These are phyloP conservation scores for Alternaria alternata DNA, from an alignment of 2,329 filamentous ascomycete species.

Conservation along the genomic window DNA sequence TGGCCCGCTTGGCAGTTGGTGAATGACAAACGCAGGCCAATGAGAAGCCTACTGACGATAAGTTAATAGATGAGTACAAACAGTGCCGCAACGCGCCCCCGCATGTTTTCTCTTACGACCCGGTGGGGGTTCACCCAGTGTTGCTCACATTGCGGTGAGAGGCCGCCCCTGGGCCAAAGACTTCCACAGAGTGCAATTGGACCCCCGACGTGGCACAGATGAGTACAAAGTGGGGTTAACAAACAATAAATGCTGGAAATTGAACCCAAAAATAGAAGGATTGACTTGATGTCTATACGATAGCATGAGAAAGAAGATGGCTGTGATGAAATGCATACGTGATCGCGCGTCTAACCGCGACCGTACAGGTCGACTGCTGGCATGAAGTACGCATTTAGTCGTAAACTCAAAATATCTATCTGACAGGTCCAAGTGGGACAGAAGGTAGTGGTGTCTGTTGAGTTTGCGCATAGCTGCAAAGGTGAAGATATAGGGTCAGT, in stretches of 20 bases:
- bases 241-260: neutral
- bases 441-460: slow-evolving; percentile 28
- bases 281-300: neutral
- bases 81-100: neutral
- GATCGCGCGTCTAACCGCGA: neutral
- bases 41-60: neutral
- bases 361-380: neutral
- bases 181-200: neutral
- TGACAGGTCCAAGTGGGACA: slow-evolving; percentile 31
- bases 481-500: too few species aligned
- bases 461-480: slow-evolving; percentile 30
- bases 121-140: neutral
- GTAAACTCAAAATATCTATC: neutral
- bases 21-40: slow-evolving; percentile 1
- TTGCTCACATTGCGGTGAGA: neutral
- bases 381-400: neutral
- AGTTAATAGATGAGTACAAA: slow-evolving; percentile 1
- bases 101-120: neutral
- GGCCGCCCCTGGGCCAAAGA: neutral
- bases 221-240: neutral
- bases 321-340: neutral
- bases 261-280: neutral
- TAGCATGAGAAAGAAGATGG: neutral
- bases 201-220: neutral
- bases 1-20: neutral